A percentile compares a stretch with the other conserved stretches of the same genome.
Conservation (phyloP, 805 yeast genomes). For the Kazachstania psychrophila region DNA sequence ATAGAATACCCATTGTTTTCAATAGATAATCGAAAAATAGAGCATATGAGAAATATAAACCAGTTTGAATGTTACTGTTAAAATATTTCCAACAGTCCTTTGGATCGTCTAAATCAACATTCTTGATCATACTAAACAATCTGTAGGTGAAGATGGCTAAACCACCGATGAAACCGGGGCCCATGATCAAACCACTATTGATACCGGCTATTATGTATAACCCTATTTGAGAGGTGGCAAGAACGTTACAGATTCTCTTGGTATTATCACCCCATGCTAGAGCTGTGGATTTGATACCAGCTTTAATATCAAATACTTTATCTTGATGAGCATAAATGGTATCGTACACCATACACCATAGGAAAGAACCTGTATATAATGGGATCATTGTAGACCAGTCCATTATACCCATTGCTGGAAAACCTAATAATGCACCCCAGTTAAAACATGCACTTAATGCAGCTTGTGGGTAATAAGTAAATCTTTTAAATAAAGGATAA, state of each 20-base stretch:
- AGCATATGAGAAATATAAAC: constrained; percentile 57
- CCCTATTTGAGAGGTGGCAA: constrained; percentile 61
- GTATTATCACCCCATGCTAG: constrained; percentile 80
- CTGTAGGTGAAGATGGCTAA: constrained; percentile 62
- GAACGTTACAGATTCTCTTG: constrained; percentile 54
- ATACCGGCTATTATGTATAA: constrained; percentile 60
- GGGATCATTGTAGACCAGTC: constrained; percentile 69
- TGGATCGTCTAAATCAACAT: constrained; percentile 74
- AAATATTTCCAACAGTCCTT: constrained; percentile 77
- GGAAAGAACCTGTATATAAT: constrained; percentile 61
- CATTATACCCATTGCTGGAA: constrained; percentile 91
- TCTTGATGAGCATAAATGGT: constrained; percentile 98
- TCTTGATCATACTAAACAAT: constrained; percentile 55
- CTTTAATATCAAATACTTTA: constrained; percentile 73
- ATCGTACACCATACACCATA: constrained; percentile 95
- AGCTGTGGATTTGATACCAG: constrained; percentile 94
- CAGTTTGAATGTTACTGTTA: constrained; percentile 66
- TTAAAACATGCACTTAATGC: constrained; percentile 73
- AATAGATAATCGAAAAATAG: constrained; percentile 56
- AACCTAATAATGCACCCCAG: constrained; percentile 92
- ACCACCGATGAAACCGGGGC: constrained; percentile 72
- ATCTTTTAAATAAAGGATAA: constrained; percentile 88
- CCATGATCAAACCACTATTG: constrained; percentile 56
- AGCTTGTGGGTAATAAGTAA: constrained; percentile 92
- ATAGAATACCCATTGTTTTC: constrained; percentile 27